Base-by-base conservation (phyloP, 2,329 filamentous ascomycete genomes). In the Furcasterigmium sp. region DNA sequence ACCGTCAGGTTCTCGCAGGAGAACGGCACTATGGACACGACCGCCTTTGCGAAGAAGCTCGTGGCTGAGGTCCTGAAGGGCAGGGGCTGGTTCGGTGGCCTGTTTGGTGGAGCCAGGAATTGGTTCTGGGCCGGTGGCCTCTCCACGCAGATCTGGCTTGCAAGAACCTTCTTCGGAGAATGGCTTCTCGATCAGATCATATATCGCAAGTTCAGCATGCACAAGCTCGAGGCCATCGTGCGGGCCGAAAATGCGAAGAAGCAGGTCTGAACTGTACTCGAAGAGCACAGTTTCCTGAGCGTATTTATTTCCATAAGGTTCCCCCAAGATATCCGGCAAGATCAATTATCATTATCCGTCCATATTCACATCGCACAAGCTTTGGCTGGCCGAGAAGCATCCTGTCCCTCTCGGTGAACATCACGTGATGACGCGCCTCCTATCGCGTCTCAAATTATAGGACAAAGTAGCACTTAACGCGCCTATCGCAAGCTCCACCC, bases 1-100 rank as follows among this genome's bases (percentile, higher is more conserved):
- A 60, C 73, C 2, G 58, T 75, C 46, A 63, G 57, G 0, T 78
- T 71, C 41, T 73, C 69, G 47, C 75, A 78, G 63, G 69, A 61
- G 4, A 67, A 64, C 20, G 55, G 60, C 0, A 73, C 73, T 1
- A 60, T 75, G 53, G 58, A 61, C 17, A 72, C 72, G 0, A 56
- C 62, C n/a, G 55, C 43, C 1, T 78, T 72, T 49, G 72, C 74
- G 0, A 44, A 49, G 25, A 59, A 60, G 40, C 47, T 78, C 3
- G 74, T 74, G 5, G 45, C 39, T 1, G 61, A 65, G 21, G 70
- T 70, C 3, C 56, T 76, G 11, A 60, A 50, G 47, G 63, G 64
- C 1, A 62, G 66, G 47, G 62, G 63, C 0, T 64, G 56, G 46
- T 42, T 64, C 2, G 56, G 60, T 0, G 59, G 61, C 0, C 49